Conservation (phyloP, 73 alveolate species). For the Halteria grandinella region DNA sequence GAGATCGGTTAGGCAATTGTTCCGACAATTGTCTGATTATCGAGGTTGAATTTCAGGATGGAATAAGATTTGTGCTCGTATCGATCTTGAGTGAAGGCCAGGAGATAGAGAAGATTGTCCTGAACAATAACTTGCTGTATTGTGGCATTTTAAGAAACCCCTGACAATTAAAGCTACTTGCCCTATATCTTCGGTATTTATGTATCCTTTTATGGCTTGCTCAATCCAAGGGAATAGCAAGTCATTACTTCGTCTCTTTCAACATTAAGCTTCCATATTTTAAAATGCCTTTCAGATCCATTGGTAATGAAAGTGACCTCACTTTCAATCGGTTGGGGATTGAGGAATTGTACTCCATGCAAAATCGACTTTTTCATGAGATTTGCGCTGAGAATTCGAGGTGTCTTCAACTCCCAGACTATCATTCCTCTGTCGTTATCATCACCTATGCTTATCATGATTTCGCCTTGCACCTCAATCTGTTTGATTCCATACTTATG, state of each 20-base stretch:
- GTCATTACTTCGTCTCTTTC: not conserved
- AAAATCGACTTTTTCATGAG: not conserved
- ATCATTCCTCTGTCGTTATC: slow-evolving; percentile 46
- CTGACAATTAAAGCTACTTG: too few species aligned
- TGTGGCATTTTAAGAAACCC: too few species aligned
- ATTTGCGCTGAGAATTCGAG: slow-evolving; percentile 37
- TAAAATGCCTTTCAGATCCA: slow-evolving; percentile 20
- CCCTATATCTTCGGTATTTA: too few species aligned
- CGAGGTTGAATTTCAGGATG: too few species aligned
- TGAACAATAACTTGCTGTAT: too few species aligned
- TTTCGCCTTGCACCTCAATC: not conserved
- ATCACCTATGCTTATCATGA: slow-evolving; percentile 26
- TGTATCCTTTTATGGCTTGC: too few species aligned
- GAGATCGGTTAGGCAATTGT: too few species aligned
- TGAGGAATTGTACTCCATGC: slow-evolving; percentile 13
- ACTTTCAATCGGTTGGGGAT: not conserved
- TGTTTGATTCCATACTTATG: slow-evolving; percentile 51
- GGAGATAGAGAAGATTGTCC: too few species aligned
- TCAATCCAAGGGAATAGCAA: not conserved
- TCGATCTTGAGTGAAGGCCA: too few species aligned
- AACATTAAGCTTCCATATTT: slow-evolving; percentile 6
- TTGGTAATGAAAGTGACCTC: slow-evolving; percentile 2
- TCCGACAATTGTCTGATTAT: too few species aligned
- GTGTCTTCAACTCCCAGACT: slow-evolving; percentile 21
- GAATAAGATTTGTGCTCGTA: too few species aligned